Base-by-base conservation (phyloP, 805 yeast genomes). In the Zygosaccharomyces rouxii region DNA sequence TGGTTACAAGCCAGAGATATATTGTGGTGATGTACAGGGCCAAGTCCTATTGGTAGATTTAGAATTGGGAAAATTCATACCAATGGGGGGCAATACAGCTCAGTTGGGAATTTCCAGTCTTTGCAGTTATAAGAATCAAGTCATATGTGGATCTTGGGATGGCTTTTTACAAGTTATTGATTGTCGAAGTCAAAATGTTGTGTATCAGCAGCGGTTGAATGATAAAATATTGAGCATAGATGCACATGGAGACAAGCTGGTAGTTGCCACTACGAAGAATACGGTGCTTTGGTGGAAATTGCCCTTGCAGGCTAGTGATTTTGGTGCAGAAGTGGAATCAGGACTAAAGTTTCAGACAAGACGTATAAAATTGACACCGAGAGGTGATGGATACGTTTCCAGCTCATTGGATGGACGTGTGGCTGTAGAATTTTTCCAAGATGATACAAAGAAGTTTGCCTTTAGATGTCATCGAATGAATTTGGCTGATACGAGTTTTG, bases 381-480 rank as follows among this genome's bases (percentile, higher is more conserved):
- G 72, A 47, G 54, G 57, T 2, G 62, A 69, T 54, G 94, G 84
- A 6, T 83, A 77, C 62, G 88, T 83, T 0, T 74, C 82, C 28
- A 72, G 88, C 23, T 82, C 92, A 1, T 73, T 88, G n/a, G 95
- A 87, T 57, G 96, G 96, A 0, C 71, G 95, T 25, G 89, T 85
- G 1, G 81, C 89, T 0, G 77, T 88, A 23, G 92, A 87, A 52
- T 82, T 74, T 56, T 78, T 83, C 46, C 79, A 81, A 47, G 38
- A 59, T 60, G 3, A 76, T 69, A 44, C 64, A 1, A 67, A 71
- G 48, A 77, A 80, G 47, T 89, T 83, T 63, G 92, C 96, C 0
- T 89, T 89, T 72, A 81, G 88, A 58, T 84, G 95, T 52, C 97
- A 89, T 64, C 68, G 95, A 28, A 64, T 71, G 39, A 71, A 73